Evolutionary conservation across 345 rosid genomes (phyloP), one percentile per base, ranked within the genome.

Genomic region (Euphorbia pulcherrima): DNA sequence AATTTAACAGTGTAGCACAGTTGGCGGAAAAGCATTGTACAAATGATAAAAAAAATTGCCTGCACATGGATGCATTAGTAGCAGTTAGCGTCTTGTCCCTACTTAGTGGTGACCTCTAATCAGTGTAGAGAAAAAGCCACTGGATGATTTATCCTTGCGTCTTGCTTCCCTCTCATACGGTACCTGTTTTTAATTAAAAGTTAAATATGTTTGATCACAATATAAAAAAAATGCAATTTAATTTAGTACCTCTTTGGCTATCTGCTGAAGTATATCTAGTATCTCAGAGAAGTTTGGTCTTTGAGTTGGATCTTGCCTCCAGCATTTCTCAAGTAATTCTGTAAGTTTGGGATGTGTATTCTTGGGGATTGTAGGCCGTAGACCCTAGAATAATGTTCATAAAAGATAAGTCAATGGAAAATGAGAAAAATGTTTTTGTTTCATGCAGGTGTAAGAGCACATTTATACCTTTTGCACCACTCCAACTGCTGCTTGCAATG

Each of bases 401-500:
- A 23, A 68, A 50, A 67, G 52, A 37, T 59, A 20, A 63, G 70
- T 26, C 16, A n/a, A 18, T 21, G 37, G 24, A 69, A 48, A 39
- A 13, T 11, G 21, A 17, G 28, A 29, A 64, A 11, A 41, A 27
- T 14, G 26, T 29, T 54, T 40, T 20, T 65, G 41, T 39, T 71
- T 67, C 51, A 59, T 30, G 52, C 54, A 16, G 20, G 30, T 46
- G 17, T 27, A 56, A 53, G 18, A 12, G 10, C 24, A 62, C 20
- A 27, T 26, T 13, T 23, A 4, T 79, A 92, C 97, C 92, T 87
- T 92, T 78, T 92, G 96, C 75, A 89, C 97, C 71, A 91, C 97
- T 21, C 97, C 96, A 6, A 89, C 90, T 37, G 97, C 97, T 35
- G 97, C 97, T 83, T 94, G 97, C 72, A 94, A 71, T 54, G 96